Evolutionary conservation across 2,329 filamentous ascomycete species (phyloP).

Genomic region (Phaeomoniella chlamydospora): DNA sequence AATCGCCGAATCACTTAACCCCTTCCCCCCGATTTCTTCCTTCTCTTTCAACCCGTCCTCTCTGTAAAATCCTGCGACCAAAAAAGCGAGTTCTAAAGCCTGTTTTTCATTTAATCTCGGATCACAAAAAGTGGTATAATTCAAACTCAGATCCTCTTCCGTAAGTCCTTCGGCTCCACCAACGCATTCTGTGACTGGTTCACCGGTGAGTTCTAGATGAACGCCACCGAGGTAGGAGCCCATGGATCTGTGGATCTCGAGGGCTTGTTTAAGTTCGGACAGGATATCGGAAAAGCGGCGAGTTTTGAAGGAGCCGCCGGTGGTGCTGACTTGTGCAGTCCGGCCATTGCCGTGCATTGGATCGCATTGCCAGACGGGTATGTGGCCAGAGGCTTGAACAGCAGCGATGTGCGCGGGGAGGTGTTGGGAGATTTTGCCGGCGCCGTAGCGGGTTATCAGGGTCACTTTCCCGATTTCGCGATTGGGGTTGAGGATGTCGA

Average conservation of each 20-base stretch:
- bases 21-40: constrained; percentile 9
- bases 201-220: constrained; percentile 88
- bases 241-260: constrained; percentile 70
- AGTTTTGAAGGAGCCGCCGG: constrained; percentile 73
- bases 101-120: constrained; percentile 95
- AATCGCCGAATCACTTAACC: background rate
- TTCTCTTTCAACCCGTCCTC: constrained; percentile 21
- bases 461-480: constrained; percentile 85
- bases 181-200: constrained; percentile 90
- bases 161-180: constrained; percentile 76
- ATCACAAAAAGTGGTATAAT: constrained; percentile 95
- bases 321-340: constrained; percentile 40
- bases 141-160: constrained; percentile 75
- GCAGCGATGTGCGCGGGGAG: constrained; percentile 78
- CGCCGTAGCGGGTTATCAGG: constrained; percentile 89
- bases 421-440: constrained; percentile 56
- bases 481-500: constrained; percentile 72
- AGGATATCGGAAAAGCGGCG: constrained; percentile 83
- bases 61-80: constrained; percentile 72
- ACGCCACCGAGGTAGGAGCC: constrained; percentile 84
- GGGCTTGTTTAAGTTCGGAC: constrained; percentile 67
- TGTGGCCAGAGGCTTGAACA: constrained; percentile 62
- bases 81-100: constrained; percentile 83
- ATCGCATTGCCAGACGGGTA: constrained; percentile 94
- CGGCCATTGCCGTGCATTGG: constrained; percentile 85